Evolutionary conservation across 164 flowering plant species (phyloP).

Genomic region (Stephania yunnanensis): DNA sequence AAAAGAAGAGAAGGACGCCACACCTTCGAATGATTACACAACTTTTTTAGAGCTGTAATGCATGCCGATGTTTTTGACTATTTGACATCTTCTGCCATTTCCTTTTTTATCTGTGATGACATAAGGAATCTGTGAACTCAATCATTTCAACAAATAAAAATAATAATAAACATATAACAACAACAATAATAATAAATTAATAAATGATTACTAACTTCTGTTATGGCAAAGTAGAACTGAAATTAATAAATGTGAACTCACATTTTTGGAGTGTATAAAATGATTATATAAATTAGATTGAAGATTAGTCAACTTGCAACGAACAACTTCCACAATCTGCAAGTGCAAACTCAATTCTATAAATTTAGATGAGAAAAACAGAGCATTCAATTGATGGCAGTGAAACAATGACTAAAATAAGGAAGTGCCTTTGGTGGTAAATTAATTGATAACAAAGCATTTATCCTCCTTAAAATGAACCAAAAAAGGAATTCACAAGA

Average conservation of each 20-base stretch:
- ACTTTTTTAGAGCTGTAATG: constrained; percentile 96
- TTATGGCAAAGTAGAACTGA: neutral
- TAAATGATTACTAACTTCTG: too few relatives aligned
- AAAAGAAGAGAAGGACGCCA: neutral
- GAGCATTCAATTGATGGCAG: neutral
- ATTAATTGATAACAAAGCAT: constrained; percentile 87
- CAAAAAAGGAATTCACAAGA: constrained; percentile 28
- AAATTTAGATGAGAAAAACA: neutral
- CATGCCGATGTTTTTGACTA: constrained; percentile 86
- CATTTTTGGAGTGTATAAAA: constrained; percentile 95
- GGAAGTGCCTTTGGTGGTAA: constrained; percentile 87
- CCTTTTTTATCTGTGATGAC: constrained; percentile 57
- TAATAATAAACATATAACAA: too few relatives aligned
- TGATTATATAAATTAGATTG: constrained; percentile 77
- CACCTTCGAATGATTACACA: constrained; percentile 98
- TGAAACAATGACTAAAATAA: neutral
- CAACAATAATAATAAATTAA: too few relatives aligned
- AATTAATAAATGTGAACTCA: constrained; percentile 21
- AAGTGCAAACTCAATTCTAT: constrained; percentile 13
- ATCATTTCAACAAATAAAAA: neutral
- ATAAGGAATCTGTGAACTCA: neutral
- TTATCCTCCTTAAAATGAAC: constrained; percentile 95
- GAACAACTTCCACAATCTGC: constrained; percentile 97
- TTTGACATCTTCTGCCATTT: constrained; percentile 65
- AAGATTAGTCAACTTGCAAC: constrained; percentile 94